A percentile compares a stretch with the other conserved stretches of the same genome.
phyloP scores from a whole-genome alignment of 768 basidiomycete genomes.

The Strobilomyces dryophilus region DNA sequence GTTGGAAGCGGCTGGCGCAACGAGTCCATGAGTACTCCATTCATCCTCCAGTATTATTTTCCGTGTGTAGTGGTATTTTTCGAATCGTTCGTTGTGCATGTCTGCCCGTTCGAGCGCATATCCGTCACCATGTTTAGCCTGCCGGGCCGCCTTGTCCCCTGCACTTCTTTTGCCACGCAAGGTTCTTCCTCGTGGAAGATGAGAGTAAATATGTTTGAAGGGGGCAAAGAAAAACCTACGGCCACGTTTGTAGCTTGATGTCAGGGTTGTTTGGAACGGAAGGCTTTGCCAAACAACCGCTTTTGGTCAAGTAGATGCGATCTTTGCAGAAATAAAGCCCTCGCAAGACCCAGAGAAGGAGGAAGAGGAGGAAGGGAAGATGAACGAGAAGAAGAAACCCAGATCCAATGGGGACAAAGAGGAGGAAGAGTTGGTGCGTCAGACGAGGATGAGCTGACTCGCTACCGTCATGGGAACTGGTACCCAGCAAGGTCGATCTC shows the following conservation, averaged over 20 bases:
- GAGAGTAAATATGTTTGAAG: not conserved
- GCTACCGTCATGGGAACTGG: constrained; percentile 3
- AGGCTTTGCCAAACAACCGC: constrained; percentile 30
- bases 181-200: constrained; percentile 11
- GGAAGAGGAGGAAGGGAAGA: constrained; percentile 40
- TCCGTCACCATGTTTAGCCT: constrained; percentile 36
- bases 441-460: constrained; percentile 13
- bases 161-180: constrained; percentile 13
- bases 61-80: constrained; percentile 71
- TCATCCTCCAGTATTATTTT: constrained; percentile 72
- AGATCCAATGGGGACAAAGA: constrained; percentile 56
- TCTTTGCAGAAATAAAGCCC: constrained; percentile 45
- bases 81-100: constrained; percentile 70
- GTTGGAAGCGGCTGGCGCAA: constrained; percentile 79
- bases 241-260: not conserved
- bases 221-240: not conserved
- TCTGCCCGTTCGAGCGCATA: constrained; percentile 54
- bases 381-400: constrained; percentile 49
- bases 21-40: constrained; percentile 71
- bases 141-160: constrained; percentile 8
- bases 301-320: constrained; percentile 23
- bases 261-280: constrained; percentile 30
- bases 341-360: constrained; percentile 78
- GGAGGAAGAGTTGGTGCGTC: constrained; percentile 75
- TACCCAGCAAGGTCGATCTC: not conserved